Base-by-base conservation (phyloP, 1,139 yeast genomes). In the Diutina siamensis region DNA sequence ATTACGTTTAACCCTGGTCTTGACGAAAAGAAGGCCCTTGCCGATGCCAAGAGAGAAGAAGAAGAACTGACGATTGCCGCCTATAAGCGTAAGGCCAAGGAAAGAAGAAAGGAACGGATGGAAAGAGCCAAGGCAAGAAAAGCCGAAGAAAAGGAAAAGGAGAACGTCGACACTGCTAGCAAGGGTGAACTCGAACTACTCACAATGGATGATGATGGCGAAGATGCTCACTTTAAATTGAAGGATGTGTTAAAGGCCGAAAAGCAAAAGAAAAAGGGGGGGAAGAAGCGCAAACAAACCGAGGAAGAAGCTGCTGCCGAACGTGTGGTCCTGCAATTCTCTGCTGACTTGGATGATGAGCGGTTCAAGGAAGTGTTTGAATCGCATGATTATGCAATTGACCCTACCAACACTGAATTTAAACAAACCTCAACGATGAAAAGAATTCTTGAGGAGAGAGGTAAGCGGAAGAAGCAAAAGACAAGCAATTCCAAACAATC, bases 1-100 rank as follows among this genome's bases (percentile, higher is more conserved):
- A 85, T 94, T 53, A 88, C 97, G 0, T 94, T 94, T 62, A 87
- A 89, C 36, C 97, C 98, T 2, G 97, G 89, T 4, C 64, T 87
- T 45, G 76, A 73, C 41, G 83, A 71, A n/a, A 63, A 57, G 3
- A 60, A 61, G 36, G 57, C 46, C 59, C 57, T 45, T 50, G 57
- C 46, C 20, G 57, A 57, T 13, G 64, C 55, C 2, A 68, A 64
- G 44, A 68, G 58, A 17, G 69, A 65, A 7, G 68, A 70, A 35
- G 92, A 83, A 47, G 89, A 87, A 58, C 71, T 82, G 13, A 81
- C 97, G 0, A 78, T 94, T 45, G 94, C 84, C 38, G 85, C 82
- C 54, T 78, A 88, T 58, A 83, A 76, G 62, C 76, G 94, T 53
- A 92, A 88, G 63, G 96, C 89, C 59, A 87, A 86, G 66, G 98